These are phyloP conservation scores for Rhododendron mucronatum DNA, from an alignment of 148 eudicot species.

Conservation along the genomic window DNA sequence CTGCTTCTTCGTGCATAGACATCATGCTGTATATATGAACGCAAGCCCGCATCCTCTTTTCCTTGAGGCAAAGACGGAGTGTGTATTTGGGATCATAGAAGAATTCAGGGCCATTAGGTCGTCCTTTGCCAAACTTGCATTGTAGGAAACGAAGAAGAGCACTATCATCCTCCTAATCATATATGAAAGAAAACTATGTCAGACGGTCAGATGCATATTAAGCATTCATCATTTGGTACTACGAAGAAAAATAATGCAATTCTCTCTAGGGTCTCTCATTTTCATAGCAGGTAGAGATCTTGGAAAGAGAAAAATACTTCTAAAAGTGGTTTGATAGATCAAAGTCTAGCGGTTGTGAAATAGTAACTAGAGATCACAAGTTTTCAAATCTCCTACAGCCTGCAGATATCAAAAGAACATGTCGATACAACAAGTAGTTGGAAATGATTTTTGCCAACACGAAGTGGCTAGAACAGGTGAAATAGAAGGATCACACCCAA, in stretches of 20 bases:
- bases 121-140: constrained; percentile 88
- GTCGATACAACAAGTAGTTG: background rate
- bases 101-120: constrained; percentile 56
- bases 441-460: background rate
- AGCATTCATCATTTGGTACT: background rate
- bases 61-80: constrained; percentile 90
- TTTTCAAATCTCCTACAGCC: background rate
- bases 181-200: constrained; percentile 4
- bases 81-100: constrained; percentile 98
- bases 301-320: background rate
- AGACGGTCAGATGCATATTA: background rate
- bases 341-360: background rate
- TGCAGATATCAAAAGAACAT: background rate
- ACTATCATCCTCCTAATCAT: constrained; percentile 82
- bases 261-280: background rate
- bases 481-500: background rate
- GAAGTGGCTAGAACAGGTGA: background rate
- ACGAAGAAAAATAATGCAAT: background rate
- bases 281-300: background rate
- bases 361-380: background rate
- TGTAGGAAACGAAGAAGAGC: constrained; percentile 89
- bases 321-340: background rate
- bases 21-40: constrained; percentile 99
- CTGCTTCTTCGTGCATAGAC: constrained; percentile 99
- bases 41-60: constrained; percentile 95